Conservation (phyloP, 176 grass and related monocot genomes). For the Oryza meyeriana region DNA sequence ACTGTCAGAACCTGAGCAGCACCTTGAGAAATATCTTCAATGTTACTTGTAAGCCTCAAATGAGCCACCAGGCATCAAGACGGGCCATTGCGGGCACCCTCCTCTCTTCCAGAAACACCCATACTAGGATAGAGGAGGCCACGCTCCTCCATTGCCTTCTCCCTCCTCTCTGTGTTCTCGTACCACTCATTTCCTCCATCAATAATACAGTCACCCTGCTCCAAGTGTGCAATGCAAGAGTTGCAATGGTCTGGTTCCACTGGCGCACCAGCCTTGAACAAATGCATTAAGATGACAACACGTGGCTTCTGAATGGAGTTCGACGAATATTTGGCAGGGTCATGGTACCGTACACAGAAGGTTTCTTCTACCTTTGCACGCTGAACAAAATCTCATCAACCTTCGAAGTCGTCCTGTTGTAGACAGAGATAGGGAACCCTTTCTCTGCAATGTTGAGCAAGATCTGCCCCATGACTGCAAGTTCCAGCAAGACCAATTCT, state of each 20-base stretch:
- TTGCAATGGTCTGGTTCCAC: slow-evolving; percentile 82
- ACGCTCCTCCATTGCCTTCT: slow-evolving; percentile 69
- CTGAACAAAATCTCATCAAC: slow-evolving; percentile 69
- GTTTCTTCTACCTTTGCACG: slow-evolving; percentile 60
- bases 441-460: slow-evolving; percentile 79
- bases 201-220: slow-evolving; percentile 71
- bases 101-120: slow-evolving; percentile 81
- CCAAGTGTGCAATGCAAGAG: slow-evolving; percentile 65
- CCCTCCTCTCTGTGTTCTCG: slow-evolving; percentile 88
- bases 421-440: slow-evolving; percentile 86
- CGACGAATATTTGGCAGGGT: slow-evolving; percentile 60
- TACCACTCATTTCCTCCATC: slow-evolving; percentile 91
- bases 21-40: slow-evolving; percentile 85
- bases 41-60: slow-evolving; percentile 76
- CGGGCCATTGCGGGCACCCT: slow-evolving; percentile 68
- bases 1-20: slow-evolving; percentile 60
- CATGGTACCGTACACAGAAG: slow-evolving; percentile 69
- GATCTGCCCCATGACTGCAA: slow-evolving; percentile 84
- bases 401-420: slow-evolving; percentile 84
- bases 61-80: slow-evolving; percentile 80
- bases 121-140: slow-evolving; percentile 78
- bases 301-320: slow-evolving; percentile 81
- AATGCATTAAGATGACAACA: slow-evolving; percentile 79
- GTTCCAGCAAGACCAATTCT: slow-evolving; percentile 70
- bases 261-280: slow-evolving; percentile 76